phyloP scores from a whole-genome alignment of 495 filamentous ascomycete genomes.

The Daldinia decipiens region DNA sequence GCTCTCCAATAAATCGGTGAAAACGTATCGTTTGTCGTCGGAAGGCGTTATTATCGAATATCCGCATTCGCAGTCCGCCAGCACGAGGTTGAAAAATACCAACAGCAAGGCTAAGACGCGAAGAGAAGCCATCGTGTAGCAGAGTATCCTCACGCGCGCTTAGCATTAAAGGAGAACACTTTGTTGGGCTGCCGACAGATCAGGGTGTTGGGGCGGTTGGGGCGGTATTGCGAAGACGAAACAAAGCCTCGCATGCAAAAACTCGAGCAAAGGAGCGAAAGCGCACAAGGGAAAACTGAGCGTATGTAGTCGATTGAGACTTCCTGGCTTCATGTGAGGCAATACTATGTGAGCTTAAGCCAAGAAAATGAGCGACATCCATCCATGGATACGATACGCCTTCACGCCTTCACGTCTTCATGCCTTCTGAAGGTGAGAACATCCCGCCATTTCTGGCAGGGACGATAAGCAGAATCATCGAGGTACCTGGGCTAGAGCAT shows the following conservation, averaged over 20 bases:
- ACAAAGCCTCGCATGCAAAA: not conserved
- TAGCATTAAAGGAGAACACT: not conserved
- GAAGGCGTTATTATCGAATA: slow-evolving; percentile 58
- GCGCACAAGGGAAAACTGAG: not conserved
- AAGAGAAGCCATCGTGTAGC: slow-evolving; percentile 33
- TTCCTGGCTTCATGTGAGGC: slow-evolving; percentile 2
- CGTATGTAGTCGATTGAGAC: not conserved
- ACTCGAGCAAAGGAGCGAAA: not conserved
- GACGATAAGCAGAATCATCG: not conserved
- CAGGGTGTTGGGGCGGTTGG: not conserved
- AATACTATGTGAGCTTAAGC: not conserved
- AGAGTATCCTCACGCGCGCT: slow-evolving; percentile 6
- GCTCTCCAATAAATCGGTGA: slow-evolving; percentile 74
- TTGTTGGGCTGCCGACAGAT: not conserved
- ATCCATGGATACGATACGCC: no score
- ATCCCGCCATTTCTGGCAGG: not conserved
- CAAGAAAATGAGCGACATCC: not conserved
- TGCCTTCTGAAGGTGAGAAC: not conserved
- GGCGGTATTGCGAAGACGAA: not conserved
- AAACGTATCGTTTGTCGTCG: slow-evolving; percentile 59
- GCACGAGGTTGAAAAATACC: slow-evolving; percentile 32
- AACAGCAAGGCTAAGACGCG: slow-evolving; percentile 22
- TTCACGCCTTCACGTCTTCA: no score
- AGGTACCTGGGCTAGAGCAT: not conserved
- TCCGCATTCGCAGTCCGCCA: slow-evolving; percentile 76